Percentiles rank a stretch among this genome's conserved stretches.
Evolutionary conservation across 441 rosid genomes (phyloP).

Genomic region (Populus hybrid): DNA sequence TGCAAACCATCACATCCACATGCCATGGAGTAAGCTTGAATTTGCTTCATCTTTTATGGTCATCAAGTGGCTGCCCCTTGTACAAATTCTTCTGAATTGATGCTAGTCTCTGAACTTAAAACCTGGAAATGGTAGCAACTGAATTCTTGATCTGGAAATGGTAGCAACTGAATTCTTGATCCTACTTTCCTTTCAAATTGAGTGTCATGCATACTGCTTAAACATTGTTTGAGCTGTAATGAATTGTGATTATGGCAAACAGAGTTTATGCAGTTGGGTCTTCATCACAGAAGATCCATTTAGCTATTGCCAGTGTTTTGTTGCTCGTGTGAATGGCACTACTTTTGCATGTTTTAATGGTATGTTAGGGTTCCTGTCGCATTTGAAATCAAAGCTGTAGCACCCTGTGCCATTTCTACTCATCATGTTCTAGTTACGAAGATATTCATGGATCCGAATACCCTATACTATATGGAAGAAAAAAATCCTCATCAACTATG

Average conservation of each 20-base stretch:
- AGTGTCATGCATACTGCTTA: background rate
- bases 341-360: background rate
- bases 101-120: background rate
- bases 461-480: background rate
- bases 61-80: background rate
- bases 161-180: too few species aligned
- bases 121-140: background rate
- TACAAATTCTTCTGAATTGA: background rate
- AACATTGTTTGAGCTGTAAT: background rate
- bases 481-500: background rate
- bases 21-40: background rate
- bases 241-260: background rate
- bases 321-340: background rate
- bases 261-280: background rate
- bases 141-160: background rate
- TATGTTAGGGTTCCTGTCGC: background rate
- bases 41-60: background rate
- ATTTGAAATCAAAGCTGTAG: background rate
- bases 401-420: background rate
- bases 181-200: background rate
- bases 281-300: background rate
- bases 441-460: too few species aligned
- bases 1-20: too few species aligned
- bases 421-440: too few species aligned
- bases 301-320: background rate